A percentile compares a stretch with the other conserved stretches of the same genome.
Conservation (phyloP, 495 filamentous ascomycete genomes). For the Penicillium cataractarum region DNA sequence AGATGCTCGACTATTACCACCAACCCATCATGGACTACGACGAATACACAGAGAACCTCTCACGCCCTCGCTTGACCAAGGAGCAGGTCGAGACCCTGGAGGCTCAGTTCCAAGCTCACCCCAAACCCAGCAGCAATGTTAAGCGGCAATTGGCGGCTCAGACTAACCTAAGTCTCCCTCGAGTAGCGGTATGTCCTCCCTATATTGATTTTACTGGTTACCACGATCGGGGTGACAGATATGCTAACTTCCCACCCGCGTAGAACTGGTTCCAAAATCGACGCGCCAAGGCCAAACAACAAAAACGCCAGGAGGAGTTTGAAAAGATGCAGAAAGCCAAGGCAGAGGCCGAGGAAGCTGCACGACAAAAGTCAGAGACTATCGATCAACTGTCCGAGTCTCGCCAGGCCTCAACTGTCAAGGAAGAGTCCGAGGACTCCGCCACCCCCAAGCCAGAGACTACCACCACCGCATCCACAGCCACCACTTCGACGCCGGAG, state of each 20-base stretch:
- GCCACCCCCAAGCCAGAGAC: constrained; percentile 40
- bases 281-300: constrained; percentile 80
- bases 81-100: constrained; percentile 81
- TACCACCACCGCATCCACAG: constrained; percentile 15
- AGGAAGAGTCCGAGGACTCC: constrained; percentile 34
- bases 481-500: constrained; percentile 24
- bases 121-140: constrained; percentile 74
- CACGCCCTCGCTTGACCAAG: constrained; percentile 72
- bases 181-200: constrained; percentile 69
- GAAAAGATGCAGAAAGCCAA: constrained; percentile 60
- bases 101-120: constrained; percentile 72
- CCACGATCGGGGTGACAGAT: background rate
- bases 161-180: constrained; percentile 71
- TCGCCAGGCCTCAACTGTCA: constrained; percentile 26
- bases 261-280: constrained; percentile 95
- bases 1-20: constrained; percentile 53
- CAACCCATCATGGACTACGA: constrained; percentile 56
- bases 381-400: constrained; percentile 31
- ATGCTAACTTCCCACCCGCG: constrained; percentile 16
- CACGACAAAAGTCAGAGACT: constrained; percentile 39
- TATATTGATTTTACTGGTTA: background rate
- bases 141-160: constrained; percentile 75
- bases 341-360: constrained; percentile 47
- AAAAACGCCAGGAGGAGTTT: constrained; percentile 71
- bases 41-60: constrained; percentile 55